A percentile compares a stretch with the other conserved stretches of the same genome.
Evolutionary conservation across 2,329 filamentous ascomycete genomes (phyloP).

Genomic region (Dactylellina cionopaga): DNA sequence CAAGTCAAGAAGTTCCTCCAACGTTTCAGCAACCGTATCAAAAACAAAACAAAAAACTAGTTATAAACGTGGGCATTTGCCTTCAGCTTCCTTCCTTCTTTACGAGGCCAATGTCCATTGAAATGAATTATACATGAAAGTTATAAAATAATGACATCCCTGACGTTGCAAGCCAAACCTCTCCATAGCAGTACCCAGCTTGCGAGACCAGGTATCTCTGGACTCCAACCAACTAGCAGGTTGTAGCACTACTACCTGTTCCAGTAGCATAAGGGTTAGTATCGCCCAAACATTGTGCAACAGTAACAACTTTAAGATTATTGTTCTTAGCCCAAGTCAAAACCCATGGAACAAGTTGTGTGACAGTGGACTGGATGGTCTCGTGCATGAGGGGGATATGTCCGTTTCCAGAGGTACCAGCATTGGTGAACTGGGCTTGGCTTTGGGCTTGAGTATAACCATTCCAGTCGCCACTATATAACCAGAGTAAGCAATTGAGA

Average conservation of each 20-base stretch:
- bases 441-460: not conserved
- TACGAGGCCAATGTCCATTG: no score
- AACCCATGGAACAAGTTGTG: not conserved
- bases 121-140: no score
- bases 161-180: no score
- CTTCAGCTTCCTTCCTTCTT: no score
- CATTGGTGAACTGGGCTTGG: not conserved
- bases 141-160: no score
- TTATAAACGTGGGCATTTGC: no score
- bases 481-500: not conserved
- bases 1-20: no score
- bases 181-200: no score
- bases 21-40: no score
- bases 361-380: conserved; percentile 7
- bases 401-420: conserved; percentile 3
- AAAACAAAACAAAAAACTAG: no score
- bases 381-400: conserved; percentile 26
- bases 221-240: not conserved
- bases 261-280: not conserved
- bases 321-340: conserved; percentile 65
- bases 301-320: conserved; percentile 65
- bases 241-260: not conserved
- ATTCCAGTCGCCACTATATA: not conserved
- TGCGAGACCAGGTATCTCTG: no score
- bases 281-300: conserved; percentile 61